These are phyloP conservation scores for Fallopia convolvulus DNA, from an alignment of 148 eudicot species.

Conservation along the genomic window DNA sequence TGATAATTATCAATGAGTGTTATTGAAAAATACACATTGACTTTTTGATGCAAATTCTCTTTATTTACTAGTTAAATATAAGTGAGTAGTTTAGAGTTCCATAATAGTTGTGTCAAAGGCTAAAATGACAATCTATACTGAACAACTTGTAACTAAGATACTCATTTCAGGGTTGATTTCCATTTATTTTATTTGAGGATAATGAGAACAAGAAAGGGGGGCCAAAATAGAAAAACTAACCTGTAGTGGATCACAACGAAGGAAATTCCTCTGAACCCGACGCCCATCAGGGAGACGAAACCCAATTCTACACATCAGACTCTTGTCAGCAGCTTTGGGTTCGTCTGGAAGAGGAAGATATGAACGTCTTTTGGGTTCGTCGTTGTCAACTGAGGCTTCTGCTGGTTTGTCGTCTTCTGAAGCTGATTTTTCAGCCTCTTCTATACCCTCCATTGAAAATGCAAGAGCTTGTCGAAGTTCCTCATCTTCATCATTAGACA, in stretches of 20 bases:
- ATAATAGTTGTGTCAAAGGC: too few species aligned
- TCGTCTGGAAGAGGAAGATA: constrained; percentile 89
- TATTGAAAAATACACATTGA: too few species aligned
- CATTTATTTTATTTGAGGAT: too few species aligned
- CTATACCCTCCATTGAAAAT: constrained; percentile 58
- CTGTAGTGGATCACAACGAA: constrained; percentile 73
- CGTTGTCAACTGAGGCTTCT: constrained; percentile 20
- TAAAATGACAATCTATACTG: not conserved
- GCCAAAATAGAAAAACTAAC: constrained; percentile 18
- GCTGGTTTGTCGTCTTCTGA: constrained; percentile 24
- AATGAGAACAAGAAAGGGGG: not conserved
- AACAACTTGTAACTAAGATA: too few species aligned
- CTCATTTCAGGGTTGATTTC: too few species aligned
- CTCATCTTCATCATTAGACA: constrained; percentile 53
- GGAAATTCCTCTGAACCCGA: constrained; percentile 81
- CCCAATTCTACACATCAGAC: constrained; percentile 72
- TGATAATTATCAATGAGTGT: too few species aligned
- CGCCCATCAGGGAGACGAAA: constrained; percentile 95
- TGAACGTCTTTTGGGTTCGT: constrained; percentile 31
- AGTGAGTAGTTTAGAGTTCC: too few species aligned
- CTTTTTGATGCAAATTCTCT: too few species aligned
- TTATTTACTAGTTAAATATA: too few species aligned
- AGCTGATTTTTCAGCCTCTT: constrained; percentile 25
- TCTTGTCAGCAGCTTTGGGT: constrained; percentile 69
- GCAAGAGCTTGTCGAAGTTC: constrained; percentile 67